Conservation (phyloP, 805 yeast species). For the Wilhelminamyces savonicus region DNA sequence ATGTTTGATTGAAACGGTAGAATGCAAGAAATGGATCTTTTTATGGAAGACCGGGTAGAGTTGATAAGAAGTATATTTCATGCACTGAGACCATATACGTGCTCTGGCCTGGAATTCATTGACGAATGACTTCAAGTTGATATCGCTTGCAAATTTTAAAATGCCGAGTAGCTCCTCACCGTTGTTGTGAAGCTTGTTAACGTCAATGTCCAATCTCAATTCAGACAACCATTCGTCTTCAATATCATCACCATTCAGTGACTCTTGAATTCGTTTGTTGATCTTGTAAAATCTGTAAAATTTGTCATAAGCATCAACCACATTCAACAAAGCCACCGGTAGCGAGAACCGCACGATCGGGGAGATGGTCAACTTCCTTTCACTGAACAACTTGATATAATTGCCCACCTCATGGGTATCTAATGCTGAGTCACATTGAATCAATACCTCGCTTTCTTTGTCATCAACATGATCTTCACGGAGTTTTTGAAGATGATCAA, state of each 20-base stretch:
- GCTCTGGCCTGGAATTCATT: conserved; percentile 41
- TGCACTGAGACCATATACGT: conserved; percentile 42
- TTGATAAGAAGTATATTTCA: conserved; percentile 31
- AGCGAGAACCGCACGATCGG: conserved; percentile 73
- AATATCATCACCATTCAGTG: conserved; percentile 20
- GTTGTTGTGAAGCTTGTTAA: conserved; percentile 30
- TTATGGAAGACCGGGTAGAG: conserved; percentile 56
- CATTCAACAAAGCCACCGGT: conserved; percentile 56
- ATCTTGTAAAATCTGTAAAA: conserved; percentile 16
- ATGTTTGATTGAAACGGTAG: conserved; percentile 75
- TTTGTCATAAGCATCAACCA: conserved; percentile 44
- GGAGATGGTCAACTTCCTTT: conserved; percentile 69
- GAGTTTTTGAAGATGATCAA: background rate
- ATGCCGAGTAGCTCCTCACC: conserved; percentile 29
- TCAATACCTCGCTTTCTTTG: conserved; percentile 7
- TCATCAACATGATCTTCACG: conserved; percentile 5
- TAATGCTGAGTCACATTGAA: conserved; percentile 13
- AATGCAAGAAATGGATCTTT: conserved; percentile 68
- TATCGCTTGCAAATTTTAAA: conserved; percentile 28
- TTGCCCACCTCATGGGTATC: conserved; percentile 28
- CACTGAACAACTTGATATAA: conserved; percentile 32
- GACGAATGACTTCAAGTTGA: conserved; percentile 37
- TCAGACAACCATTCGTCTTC: conserved; percentile 18
- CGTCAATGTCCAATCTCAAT: conserved; percentile 18
- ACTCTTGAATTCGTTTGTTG: conserved; percentile 14